Conservation (phyloP, 768 basidiomycete genomes). For the Rhodotorula babjevae region DNA sequence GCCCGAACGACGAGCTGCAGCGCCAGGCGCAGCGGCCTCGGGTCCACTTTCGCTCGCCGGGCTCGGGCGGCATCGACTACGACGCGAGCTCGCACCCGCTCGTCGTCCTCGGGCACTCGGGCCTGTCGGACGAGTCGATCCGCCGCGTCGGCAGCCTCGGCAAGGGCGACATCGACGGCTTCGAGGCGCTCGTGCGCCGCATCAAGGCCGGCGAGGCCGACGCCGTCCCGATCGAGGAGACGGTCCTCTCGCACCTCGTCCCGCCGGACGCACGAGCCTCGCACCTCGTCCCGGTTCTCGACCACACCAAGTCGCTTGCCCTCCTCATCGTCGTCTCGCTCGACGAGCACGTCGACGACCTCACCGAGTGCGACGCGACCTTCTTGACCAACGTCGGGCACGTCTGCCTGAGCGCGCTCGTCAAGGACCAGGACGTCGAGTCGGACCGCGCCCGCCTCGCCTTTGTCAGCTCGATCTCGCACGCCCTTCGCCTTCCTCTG, state of each 20-base stretch:
- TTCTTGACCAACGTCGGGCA: constrained; percentile 7
- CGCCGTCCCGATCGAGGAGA: background rate
- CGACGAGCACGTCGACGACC: background rate
- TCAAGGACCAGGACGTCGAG: constrained; percentile 26
- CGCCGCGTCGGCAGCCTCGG: background rate
- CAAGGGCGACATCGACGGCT: background rate
- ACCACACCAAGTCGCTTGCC: background rate
- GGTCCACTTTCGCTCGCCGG: background rate
- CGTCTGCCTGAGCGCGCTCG: background rate
- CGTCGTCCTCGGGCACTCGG: background rate
- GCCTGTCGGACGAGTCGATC: background rate
- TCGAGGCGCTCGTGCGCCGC: background rate
- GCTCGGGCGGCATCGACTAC: background rate
- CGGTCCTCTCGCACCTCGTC: background rate
- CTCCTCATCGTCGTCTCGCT: constrained; percentile 12
- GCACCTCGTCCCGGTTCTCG: constrained; percentile 11
- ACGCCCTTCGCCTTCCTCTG: constrained; percentile 44
- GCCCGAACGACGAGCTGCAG: background rate
- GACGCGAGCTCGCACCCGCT: background rate
- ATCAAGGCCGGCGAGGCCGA: background rate
- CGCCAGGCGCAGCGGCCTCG: background rate
- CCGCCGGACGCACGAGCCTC: background rate
- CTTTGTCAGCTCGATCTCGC: constrained; percentile 43
- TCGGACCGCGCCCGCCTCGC: constrained; percentile 42
- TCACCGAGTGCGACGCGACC: background rate